phyloP scores from a whole-genome alignment of 345 rosid species.

The Syzygium aromaticum region DNA sequence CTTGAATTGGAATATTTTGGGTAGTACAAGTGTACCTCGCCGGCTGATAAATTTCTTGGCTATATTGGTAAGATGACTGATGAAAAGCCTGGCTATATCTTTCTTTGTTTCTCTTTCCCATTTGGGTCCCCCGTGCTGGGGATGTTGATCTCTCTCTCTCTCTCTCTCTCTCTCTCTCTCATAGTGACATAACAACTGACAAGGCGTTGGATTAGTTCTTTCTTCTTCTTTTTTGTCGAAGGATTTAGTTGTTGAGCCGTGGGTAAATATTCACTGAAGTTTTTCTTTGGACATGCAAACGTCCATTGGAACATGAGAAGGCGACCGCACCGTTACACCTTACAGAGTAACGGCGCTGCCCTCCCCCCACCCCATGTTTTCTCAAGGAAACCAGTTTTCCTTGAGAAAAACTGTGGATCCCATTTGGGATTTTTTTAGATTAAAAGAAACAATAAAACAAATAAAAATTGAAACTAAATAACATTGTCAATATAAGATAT shows the following conservation, averaged over 20 bases:
- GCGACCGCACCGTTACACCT: no score
- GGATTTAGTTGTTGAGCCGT: background rate
- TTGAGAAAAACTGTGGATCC: no score
- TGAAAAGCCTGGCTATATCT: background rate
- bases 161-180: background rate
- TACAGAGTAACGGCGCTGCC: no score
- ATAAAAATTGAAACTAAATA: no score
- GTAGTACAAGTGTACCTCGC: background rate
- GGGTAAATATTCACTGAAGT: background rate
- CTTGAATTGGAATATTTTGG: background rate
- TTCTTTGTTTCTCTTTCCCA: background rate
- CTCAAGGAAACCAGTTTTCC: no score
- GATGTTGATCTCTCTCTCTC: background rate
- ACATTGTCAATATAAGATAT: no score
- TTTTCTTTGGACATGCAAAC: background rate
- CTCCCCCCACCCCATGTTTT: no score
- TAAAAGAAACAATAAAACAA: no score
- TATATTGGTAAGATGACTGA: background rate
- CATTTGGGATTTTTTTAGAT: no score
- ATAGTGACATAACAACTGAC: background rate
- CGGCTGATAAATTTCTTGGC: background rate
- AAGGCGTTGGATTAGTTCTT: background rate
- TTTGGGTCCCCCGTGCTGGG: background rate
- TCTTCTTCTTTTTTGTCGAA: no score
- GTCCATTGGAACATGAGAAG: no score